Base-by-base conservation (phyloP, 2,329 filamentous ascomycete species). In the Macrophomina tecta region DNA sequence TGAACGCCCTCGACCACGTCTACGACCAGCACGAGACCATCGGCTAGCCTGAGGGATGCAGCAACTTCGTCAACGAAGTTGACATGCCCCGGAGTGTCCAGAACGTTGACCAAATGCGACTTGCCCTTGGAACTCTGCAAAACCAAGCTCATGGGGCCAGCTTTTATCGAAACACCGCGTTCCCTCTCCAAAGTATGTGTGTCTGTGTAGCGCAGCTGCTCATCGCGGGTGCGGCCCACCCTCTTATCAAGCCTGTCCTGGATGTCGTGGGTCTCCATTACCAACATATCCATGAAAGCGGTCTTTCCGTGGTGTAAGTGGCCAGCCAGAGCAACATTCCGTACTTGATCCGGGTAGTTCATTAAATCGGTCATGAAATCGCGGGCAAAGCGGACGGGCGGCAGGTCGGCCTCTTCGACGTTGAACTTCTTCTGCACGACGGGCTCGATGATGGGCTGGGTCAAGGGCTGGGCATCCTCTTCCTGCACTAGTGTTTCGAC, bases 1-100 rank as follows among this genome's bases (percentile, higher is more conserved):
- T 98, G 95, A n/a, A 99, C 94, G n/a, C 95, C 95, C 79, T 99
- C 95, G 1, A 99, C 92, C 28, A 97, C 93, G 77, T 99, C 95
- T 16, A 99, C 94, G 14, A 99, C 90, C 58, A 99, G 82, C 63
- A 96, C 94, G 30, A 98, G 89, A 68, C 95, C 95, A 76, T 99
- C 95, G 4, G 91, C 94, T 62, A 99, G 81, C 49, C 95, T 89
- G 73, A 97, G 83, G 0, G 93, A 91, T 4, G 93, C 90, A 8
- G 95, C 95, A 45, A 99, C 93, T 79, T 99, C 95, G 76, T 99
- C 95, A 49, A 96, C 94, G 77, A 99, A 99, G 79, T 99, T 97
- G 75, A 98, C 95, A 77, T 99, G 95, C 6, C 95, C 95, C 0
- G 95, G 95, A 0, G 95, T 99, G 80, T 99, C 95, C 67, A 99